phyloP scores from a whole-genome alignment of 1,139 yeast genomes.

The Insectozyma bohioensis region DNA sequence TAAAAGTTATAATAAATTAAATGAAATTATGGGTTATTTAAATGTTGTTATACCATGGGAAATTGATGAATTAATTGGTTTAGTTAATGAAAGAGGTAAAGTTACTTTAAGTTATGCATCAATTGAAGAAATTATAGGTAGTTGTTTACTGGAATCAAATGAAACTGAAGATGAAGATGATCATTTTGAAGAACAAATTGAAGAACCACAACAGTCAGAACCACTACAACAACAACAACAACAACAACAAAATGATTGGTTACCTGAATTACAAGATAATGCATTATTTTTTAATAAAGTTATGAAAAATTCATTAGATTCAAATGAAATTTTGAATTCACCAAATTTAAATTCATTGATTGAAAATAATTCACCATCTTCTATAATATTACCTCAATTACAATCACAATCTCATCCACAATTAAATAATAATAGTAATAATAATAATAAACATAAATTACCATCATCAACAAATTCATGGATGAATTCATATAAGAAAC shows the following conservation, averaged over 20 bases:
- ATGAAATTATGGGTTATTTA: conserved; percentile 41
- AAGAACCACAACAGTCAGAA: conserved; percentile 2
- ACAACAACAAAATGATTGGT: too few species aligned
- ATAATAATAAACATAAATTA: too few species aligned
- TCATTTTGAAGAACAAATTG: conserved; percentile 3
- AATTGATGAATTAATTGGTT: conserved; percentile 51
- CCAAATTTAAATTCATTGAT: too few species aligned
- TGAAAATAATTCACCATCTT: too few species aligned
- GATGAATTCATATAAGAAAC: too few species aligned
- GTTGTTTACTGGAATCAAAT: conserved; percentile 52
- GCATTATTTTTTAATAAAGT: too few species aligned
- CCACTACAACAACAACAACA: conserved; percentile 2
- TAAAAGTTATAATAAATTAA: conserved; percentile 36
- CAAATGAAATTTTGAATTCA: too few species aligned
- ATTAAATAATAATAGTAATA: neutral
- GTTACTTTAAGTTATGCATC: conserved; percentile 55
- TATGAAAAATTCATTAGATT: too few species aligned
- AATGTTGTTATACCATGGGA: conserved; percentile 61
- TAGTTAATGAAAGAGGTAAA: conserved; percentile 58
- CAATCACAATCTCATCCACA: conserved; percentile 1
- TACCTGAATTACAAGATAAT: too few species aligned
- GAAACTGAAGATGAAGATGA: conserved; percentile 16
- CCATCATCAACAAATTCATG: too few species aligned
- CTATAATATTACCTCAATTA: too few species aligned
- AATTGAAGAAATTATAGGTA: conserved; percentile 62